phyloP scores from a whole-genome alignment of 495 filamentous ascomycete genomes.

The Physcia stellaris region DNA sequence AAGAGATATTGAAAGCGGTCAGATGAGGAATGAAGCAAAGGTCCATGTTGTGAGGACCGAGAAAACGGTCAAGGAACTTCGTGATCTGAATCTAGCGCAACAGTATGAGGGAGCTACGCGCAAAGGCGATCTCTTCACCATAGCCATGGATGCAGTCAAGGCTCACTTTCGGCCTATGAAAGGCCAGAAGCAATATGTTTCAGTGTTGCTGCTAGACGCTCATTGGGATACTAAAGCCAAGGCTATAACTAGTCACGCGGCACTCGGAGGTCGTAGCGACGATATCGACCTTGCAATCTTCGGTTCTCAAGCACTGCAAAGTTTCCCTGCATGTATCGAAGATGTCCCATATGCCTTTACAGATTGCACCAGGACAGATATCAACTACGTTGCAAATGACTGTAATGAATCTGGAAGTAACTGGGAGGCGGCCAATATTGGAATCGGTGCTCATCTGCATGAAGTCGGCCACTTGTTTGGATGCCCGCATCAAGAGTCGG shows the following conservation, averaged over 20 bases:
- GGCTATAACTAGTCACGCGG: constrained; percentile 67
- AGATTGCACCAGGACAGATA: constrained; percentile 81
- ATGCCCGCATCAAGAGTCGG: constrained; percentile 73
- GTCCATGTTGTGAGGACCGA: constrained; percentile 68
- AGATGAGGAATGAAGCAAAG: constrained; percentile 79
- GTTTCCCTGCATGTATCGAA: constrained; percentile 71
- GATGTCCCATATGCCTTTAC: constrained; percentile 75
- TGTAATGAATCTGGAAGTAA: constrained; percentile 71
- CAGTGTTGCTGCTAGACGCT: constrained; percentile 67
- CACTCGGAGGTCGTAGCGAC: constrained; percentile 52
- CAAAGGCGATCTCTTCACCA: constrained; percentile 56
- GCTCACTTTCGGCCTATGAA: constrained; percentile 57
- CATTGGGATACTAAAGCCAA: constrained; percentile 69
- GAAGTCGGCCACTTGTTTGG: constrained; percentile 80
- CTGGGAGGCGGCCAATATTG: constrained; percentile 84
- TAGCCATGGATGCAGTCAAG: constrained; percentile 62
- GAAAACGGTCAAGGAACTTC: constrained; percentile 75
- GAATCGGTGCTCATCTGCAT: constrained; percentile 84
- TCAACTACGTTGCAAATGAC: constrained; percentile 67
- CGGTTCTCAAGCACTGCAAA: constrained; percentile 78
- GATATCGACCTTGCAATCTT: constrained; percentile 76
- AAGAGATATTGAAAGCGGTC: constrained; percentile 50
- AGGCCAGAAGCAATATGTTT: constrained; percentile 76
- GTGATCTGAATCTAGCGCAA: constrained; percentile 67
- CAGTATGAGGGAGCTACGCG: constrained; percentile 54